phyloP scores from a whole-genome alignment of 371 early-diverging fungal species.

The Coemansia sp. region DNA sequence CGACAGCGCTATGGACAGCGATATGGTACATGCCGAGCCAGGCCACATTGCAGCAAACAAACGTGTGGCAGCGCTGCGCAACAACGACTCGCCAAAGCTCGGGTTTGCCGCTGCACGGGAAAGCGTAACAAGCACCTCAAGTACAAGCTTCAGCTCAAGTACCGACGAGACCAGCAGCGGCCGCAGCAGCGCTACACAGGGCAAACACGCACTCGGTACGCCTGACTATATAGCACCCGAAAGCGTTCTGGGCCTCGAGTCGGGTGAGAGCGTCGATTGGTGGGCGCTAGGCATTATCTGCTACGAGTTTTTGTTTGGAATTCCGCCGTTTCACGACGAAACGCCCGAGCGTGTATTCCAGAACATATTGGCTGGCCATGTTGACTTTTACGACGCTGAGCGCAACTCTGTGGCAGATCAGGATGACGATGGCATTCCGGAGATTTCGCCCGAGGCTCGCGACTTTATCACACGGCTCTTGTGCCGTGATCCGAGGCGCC shows the following conservation, averaged over 20 bases:
- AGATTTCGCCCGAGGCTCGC: constrained; percentile 77
- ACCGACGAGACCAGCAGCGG: constrained; percentile 3
- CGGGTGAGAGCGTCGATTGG: constrained; percentile 90
- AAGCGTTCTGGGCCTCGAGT: constrained; percentile 74
- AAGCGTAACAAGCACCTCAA: constrained; percentile 3
- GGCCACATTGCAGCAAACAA: constrained; percentile 10
- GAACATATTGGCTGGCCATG: constrained; percentile 78
- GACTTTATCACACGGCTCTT: constrained; percentile 86
- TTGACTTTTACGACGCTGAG: constrained; percentile 65
- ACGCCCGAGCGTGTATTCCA: constrained; percentile 88
- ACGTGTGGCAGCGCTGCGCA: constrained; percentile 25
- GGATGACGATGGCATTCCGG: constrained; percentile 67
- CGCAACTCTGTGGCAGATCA: constrained; percentile 55
- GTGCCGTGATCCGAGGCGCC: constrained; percentile 68
- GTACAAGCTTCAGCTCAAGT: constrained; percentile 6
- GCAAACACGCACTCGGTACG: constrained; percentile 69
- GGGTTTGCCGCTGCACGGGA: background rate
- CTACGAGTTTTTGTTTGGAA: constrained; percentile 79
- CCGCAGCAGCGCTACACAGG: background rate
- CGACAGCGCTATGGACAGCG: background rate
- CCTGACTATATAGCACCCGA: constrained; percentile 95
- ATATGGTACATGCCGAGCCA: background rate
- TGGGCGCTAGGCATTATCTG: constrained; percentile 96
- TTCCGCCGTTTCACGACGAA: constrained; percentile 97
- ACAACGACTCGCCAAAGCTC: background rate